A percentile compares a stretch with the other conserved stretches of the same genome.
These are phyloP conservation scores for Fonsecaea pedrosoi DNA, from an alignment of 2,329 filamentous ascomycete genomes.

Conservation along the genomic window DNA sequence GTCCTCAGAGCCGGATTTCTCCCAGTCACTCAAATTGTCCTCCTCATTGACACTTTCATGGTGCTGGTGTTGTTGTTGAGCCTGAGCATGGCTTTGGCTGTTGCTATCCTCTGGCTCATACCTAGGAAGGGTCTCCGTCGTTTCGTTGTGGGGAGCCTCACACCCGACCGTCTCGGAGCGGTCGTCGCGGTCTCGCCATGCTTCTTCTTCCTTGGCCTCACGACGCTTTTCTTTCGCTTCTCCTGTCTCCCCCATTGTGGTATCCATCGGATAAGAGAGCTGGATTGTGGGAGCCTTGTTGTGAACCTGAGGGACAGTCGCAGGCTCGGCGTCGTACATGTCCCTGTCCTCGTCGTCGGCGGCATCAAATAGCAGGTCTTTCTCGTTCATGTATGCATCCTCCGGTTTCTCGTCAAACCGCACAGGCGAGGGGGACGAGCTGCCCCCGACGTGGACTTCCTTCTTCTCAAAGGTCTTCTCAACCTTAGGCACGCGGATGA, in stretches of 20 bases:
- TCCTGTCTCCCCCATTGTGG: conserved; percentile 6
- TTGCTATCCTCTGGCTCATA: conserved; percentile 31
- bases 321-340: conserved; percentile 27
- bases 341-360: conserved; percentile 49
- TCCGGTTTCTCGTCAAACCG: conserved; percentile 37
- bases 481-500: conserved; percentile 77
- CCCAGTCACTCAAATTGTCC: conserved; percentile 37
- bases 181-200: conserved; percentile 34
- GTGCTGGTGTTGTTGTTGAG: conserved; percentile 34
- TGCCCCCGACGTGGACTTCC: conserved; percentile 55
- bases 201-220: conserved; percentile 30
- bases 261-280: conserved; percentile 15
- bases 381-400: conserved; percentile 50
- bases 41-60: conserved; percentile 27
- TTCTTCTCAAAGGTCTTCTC: conserved; percentile 58
- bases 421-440: conserved; percentile 26
- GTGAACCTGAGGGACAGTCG: not conserved
- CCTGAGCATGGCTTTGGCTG: conserved; percentile 16
- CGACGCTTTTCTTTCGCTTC: conserved; percentile 37
- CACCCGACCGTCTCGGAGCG: conserved; percentile 42
- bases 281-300: conserved; percentile 3
- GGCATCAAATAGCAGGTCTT: conserved; percentile 56
- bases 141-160: conserved; percentile 34
- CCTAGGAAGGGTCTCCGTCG: conserved; percentile 36
- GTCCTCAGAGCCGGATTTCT: conserved; percentile 38